These are phyloP conservation scores for Xerocomellus chrysenteron DNA, from an alignment of 768 basidiomycete genomes.

Conservation along the genomic window DNA sequence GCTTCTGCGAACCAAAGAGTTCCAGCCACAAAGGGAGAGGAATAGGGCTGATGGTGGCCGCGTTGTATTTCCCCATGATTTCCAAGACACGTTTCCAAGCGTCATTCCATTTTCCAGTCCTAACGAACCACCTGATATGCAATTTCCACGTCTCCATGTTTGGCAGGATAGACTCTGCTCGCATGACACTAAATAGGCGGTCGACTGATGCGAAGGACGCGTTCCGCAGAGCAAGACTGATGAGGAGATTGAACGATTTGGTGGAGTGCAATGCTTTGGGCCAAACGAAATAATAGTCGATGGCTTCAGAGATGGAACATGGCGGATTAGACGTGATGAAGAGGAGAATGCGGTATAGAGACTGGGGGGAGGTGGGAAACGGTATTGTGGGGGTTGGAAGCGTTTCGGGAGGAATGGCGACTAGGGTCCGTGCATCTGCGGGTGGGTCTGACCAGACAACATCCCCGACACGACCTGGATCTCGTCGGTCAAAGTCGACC, in stretches of 20 bases:
- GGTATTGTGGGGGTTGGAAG: slow-evolving; percentile 18
- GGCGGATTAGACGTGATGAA: slow-evolving; percentile 19
- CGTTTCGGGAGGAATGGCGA: slow-evolving; percentile 2
- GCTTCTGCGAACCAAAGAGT: slow-evolving; percentile 48
- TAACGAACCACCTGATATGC: slow-evolving; percentile 54
- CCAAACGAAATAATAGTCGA: slow-evolving; percentile 30
- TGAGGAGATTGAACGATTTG: slow-evolving; percentile 45
- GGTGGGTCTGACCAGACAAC: slow-evolving; percentile 7
- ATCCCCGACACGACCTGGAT: slow-evolving; percentile 22
- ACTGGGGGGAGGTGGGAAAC: slow-evolving; percentile 29
- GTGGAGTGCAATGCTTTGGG: slow-evolving; percentile 36
- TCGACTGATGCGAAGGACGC: slow-evolving; percentile 46
- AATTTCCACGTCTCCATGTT: slow-evolving; percentile 60
- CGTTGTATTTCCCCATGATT: slow-evolving; percentile 10
- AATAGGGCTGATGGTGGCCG: slow-evolving; percentile 19
- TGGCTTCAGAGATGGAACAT: slow-evolving; percentile 10
- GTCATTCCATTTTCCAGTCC: slow-evolving; percentile 52
- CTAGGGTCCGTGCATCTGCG: neutral
- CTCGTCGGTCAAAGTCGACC: slow-evolving; percentile 24
- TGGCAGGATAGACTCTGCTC: slow-evolving; percentile 36
- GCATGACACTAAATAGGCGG: slow-evolving; percentile 50
- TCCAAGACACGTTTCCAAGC: slow-evolving; percentile 51
- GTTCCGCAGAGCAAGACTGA: slow-evolving; percentile 49
- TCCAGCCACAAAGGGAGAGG: slow-evolving; percentile 61
- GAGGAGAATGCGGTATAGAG: slow-evolving; percentile 37